phyloP scores from a whole-genome alignment of 176 grass and related monocot species.

The Chrysopogon serrulatus region DNA sequence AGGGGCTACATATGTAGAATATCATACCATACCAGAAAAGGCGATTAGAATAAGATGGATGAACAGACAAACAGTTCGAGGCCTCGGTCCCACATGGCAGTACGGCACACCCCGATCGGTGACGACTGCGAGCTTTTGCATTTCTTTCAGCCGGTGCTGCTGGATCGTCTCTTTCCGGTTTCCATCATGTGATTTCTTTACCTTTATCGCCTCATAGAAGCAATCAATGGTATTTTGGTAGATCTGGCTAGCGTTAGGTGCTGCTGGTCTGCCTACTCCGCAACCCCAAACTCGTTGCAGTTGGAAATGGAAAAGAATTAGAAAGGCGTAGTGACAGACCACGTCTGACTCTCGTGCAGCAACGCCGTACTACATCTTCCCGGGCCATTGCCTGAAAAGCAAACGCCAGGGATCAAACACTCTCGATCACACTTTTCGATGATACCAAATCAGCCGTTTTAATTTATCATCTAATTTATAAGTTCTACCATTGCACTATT shows the following conservation, averaged over 20 bases:
- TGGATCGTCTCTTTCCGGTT: not conserved
- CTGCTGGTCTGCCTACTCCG: not conserved
- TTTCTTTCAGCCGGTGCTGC: not conserved
- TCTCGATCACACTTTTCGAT: too few relatives aligned
- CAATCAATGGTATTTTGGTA: not conserved
- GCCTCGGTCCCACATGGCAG: not conserved
- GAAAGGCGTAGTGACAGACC: not conserved
- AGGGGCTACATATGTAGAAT: not conserved
- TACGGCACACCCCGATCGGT: not conserved
- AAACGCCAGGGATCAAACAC: not conserved
- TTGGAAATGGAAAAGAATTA: not conserved
- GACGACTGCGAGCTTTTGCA: not conserved
- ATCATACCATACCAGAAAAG: not conserved
- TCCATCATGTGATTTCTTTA: not conserved
- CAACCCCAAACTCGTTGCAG: not conserved
- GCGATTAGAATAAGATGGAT: not conserved
- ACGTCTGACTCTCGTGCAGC: not conserved
- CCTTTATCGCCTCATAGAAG: not conserved
- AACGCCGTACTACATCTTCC: not conserved
- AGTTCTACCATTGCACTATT: too few relatives aligned
- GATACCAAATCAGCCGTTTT: too few relatives aligned
- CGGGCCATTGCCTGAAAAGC: not conserved
- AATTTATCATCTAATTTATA: too few relatives aligned
- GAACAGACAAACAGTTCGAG: not conserved
- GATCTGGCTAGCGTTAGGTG: not conserved